A percentile compares a stretch with the other conserved stretches of the same genome.
Evolutionary conservation across 129 eudicot genomes (phyloP).

Genomic region (Flaveria sonorensis): DNA sequence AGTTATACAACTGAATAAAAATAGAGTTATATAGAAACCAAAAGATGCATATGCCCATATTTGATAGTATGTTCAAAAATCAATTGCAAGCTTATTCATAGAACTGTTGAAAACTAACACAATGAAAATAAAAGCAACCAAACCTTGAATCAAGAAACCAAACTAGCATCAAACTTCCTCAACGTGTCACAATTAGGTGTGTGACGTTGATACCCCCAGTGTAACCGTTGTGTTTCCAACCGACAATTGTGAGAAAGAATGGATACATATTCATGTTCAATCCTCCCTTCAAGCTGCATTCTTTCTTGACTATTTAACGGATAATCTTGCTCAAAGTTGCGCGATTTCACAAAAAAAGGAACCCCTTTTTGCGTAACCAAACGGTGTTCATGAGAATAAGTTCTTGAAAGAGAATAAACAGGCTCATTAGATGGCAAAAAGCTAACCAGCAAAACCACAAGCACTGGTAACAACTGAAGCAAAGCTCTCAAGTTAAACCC

Average conservation of each 20-base stretch:
- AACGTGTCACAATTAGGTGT: constrained; percentile 65
- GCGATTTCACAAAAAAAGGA: constrained; percentile 58
- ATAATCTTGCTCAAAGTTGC: constrained; percentile 61
- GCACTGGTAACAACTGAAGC: constrained; percentile 63
- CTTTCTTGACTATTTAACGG: constrained; percentile 53
- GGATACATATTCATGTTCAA: constrained; percentile 61
- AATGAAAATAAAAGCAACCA: constrained; percentile 22
- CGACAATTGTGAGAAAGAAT: constrained; percentile 65
- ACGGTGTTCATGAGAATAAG: constrained; percentile 43
- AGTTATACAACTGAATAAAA: too few species aligned
- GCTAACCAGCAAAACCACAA: constrained; percentile 55
- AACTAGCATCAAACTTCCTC: constrained; percentile 41
- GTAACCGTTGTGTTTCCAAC: constrained; percentile 61
- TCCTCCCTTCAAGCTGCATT: constrained; percentile 47
- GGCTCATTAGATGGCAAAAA: constrained; percentile 71
- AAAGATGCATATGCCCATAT: too few species aligned
- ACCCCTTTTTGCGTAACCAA: constrained; percentile 63
- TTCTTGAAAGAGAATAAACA: constrained; percentile 50
- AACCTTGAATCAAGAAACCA: constrained; percentile 46
- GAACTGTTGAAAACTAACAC: background rate
- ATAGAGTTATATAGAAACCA: too few species aligned
- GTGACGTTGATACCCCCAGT: constrained; percentile 58
- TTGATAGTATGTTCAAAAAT: constrained; percentile 11
- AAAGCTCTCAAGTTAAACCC: constrained; percentile 34
- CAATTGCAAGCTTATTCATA: constrained; percentile 11